Evolutionary conservation across 345 rosid genomes (phyloP), one percentile per base, ranked within the genome.

Genomic region (Corchorus olitorius): DNA sequence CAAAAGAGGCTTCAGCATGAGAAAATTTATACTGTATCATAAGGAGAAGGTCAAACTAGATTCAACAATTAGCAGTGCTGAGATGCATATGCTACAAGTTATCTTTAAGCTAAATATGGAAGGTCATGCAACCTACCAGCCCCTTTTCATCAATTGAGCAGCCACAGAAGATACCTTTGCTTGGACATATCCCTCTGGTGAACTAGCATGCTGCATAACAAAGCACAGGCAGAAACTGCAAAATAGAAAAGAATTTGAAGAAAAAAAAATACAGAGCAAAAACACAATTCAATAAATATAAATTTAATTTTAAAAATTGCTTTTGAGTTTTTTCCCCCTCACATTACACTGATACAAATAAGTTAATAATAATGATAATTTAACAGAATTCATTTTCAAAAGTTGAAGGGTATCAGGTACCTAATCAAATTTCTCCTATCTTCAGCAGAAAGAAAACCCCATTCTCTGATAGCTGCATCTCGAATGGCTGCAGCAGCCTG

Each of bases 401-500:
- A 70, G 27, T 8, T 11, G 35, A 58, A 52, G 27, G 27, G 27
- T 27, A 27, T 27, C 11, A 60, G 50, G 50, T 68, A 92, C 99
- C 91, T 90, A 58, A 96, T 86, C 88, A 96, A 88, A 81, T 87
- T 87, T 81, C 84, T 91, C 81, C 86, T 90, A 73, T 92, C 97
- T 74, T 92, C 94, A 70, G 74, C 70, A 19, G 93, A 63, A 55
- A 96, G 97, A 76, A 88, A 88, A 81, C 89, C 74, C 99, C 99
- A 96, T 82, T 96, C 99, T 87, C 98, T 89, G 58, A 93, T 86
- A 64, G 99, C 97, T 66, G 99, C 97, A 85, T 93, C 97, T 43
- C 91, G 94, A 78, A 96, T 89, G 71, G 97, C 97, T 54, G 94
- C 94, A 79, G 95, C 97, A 45, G 98, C 98, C 86, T 96, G 97